Evolutionary conservation across 176 grass and related monocot genomes (phyloP), one percentile per base, ranked within the genome.

Genomic region (Saccharum officinarum): DNA sequence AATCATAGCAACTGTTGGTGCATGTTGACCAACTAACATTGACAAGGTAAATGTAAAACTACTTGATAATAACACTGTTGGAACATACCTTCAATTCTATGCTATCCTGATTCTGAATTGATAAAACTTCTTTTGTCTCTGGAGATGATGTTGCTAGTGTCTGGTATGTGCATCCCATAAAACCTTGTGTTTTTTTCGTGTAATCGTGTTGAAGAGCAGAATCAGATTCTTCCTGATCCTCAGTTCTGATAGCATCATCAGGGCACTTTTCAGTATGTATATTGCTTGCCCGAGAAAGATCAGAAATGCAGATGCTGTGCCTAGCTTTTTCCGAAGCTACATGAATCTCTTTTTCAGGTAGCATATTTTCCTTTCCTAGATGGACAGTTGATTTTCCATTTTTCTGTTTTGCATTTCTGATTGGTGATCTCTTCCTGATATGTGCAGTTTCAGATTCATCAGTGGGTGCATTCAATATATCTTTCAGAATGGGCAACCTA

Each of bases 321-420:
- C 86, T 90, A 72, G 74, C 52, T 79, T 81, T 87, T 70, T 92
- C 93, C 40, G 80, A 90, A 75, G 84, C 83, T 57, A 92, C 86
- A 88, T 90, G 77, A 47, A 90, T 92, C 47, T 95, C 93, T 86
- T 85, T 74, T 75, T 88, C 93, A 75, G 86, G 86, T 55, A 88
- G 71, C 83, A 87, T 88, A 81, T 90, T 92, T 90, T 92, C 90
- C 66, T 90, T 89, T 66, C 76, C 75, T 38, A 30, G 23, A 22
- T 64, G 82, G 41, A 78, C 10, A 37, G 20, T 49, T 76, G 37
- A 14, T 39, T 71, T 81, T 73, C 70, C 69, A 75, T 31, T 83
- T 41, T 69, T 89, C 39, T 84, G 76, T 69, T 81, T 85, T 42
- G 49, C 26, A 47, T 50, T 84, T 81, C 66, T 86, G 34, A 78